These are phyloP conservation scores for Calcarisporium arbuscula DNA, from an alignment of 2,329 filamentous ascomycete genomes.

Conservation along the genomic window DNA sequence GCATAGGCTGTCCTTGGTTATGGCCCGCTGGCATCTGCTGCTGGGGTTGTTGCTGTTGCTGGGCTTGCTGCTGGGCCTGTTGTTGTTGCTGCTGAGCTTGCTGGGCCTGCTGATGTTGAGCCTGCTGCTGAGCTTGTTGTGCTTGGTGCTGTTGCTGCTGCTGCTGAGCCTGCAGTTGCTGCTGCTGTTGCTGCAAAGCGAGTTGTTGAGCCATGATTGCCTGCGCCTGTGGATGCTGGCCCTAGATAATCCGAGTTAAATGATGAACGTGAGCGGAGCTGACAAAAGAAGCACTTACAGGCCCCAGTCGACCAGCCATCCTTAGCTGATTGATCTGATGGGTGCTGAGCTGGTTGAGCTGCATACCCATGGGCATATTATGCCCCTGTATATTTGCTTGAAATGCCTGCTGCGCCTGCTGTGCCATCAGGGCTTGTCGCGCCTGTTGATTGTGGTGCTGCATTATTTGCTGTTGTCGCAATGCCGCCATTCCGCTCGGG, in stretches of 20 bases:
- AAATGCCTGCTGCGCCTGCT: constrained; percentile 50
- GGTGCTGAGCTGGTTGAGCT: constrained; percentile 37
- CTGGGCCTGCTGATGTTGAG: constrained; percentile 22
- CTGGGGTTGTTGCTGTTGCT: constrained; percentile 27
- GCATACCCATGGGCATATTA: constrained; percentile 48
- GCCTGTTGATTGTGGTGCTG: constrained; percentile 50
- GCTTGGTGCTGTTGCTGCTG: constrained; percentile 32
- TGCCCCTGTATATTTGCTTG: constrained; percentile 44
- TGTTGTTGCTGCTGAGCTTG: constrained; percentile 32
- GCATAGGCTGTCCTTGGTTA: constrained; percentile 40
- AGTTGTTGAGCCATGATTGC: constrained; percentile 42
- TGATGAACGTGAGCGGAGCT: background rate
- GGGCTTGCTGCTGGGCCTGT: constrained; percentile 28
- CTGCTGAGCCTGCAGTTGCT: constrained; percentile 28
- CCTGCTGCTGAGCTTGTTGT: constrained; percentile 32
- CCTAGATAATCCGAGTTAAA: constrained; percentile 11
- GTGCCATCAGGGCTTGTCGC: constrained; percentile 46
- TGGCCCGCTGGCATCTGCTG: constrained; percentile 34
- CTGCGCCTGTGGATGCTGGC: constrained; percentile 25
- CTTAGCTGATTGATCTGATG: constrained; percentile 48
- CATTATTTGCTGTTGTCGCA: constrained; percentile 50
- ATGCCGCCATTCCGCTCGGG: constrained; percentile 31
- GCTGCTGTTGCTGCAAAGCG: constrained; percentile 37
- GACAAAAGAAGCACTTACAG: constrained; percentile 26
- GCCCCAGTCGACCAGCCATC: constrained; percentile 30